phyloP scores from a whole-genome alignment of 805 yeast species.

The Torulaspora maleeae region DNA sequence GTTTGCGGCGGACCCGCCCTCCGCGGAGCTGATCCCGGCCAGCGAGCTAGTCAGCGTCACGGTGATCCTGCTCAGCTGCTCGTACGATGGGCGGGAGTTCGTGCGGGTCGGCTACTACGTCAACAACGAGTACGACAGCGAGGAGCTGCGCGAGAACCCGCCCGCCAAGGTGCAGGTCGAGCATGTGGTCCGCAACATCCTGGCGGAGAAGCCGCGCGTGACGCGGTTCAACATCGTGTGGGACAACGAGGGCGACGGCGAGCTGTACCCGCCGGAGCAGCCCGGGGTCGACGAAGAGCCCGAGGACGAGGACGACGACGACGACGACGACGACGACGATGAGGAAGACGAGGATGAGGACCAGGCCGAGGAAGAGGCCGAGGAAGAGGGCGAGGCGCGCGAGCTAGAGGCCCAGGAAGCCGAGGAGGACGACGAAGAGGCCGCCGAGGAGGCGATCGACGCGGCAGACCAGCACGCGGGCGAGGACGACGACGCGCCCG shows the following conservation, averaged over 20 bases:
- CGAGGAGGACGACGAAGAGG: constrained; percentile 33
- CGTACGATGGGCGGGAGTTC: constrained; percentile 89
- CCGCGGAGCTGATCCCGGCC: constrained; percentile 93
- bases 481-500: constrained; percentile 40
- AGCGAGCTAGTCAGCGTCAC: constrained; percentile 93
- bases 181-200: constrained; percentile 85
- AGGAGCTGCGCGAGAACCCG: constrained; percentile 88
- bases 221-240: constrained; percentile 95
- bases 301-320: constrained; percentile 61
- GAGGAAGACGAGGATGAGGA: constrained; percentile 48
- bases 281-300: constrained; percentile 59
- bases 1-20: constrained; percentile 93
- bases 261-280: constrained; percentile 76
- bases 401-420: constrained; percentile 37
- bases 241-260: constrained; percentile 72
- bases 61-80: constrained; percentile 85
- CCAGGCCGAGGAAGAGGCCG: constrained; percentile 39
- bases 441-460: constrained; percentile 42
- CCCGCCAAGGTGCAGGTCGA: constrained; percentile 92
- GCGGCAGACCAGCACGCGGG: constrained; percentile 41
- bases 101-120: constrained; percentile 97
- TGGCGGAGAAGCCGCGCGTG: constrained; percentile 97
- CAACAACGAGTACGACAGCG: constrained; percentile 92
- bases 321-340: constrained; percentile 47
- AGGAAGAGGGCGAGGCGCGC: constrained; percentile 40